Base-by-base conservation (phyloP, 2,329 filamentous ascomycete species). In the Neoscytalidium dimidiatum region DNA sequence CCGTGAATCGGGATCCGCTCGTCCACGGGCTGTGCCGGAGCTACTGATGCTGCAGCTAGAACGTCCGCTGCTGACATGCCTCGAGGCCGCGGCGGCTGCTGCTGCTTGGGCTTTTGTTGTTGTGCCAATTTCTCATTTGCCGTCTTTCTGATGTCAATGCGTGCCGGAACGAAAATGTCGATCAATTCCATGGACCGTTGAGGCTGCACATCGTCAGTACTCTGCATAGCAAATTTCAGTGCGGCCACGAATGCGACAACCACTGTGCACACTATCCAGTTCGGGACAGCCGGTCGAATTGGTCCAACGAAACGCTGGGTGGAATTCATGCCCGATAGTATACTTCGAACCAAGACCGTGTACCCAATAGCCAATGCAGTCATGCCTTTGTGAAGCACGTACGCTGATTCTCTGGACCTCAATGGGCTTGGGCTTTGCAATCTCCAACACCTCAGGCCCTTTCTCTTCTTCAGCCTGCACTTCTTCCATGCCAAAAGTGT, bases 81-180 rank as follows among this genome's bases (percentile, higher is more conserved):
- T 9, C 57, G 28, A 43, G 49, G 52, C 41, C 62, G 49, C 6
- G 38, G n/a, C 38, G 53, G 66, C 49, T 17, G 21, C 38, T 58
- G 66, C 49, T 17, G 21, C 35, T 21, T 43, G 38, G 35, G 23
- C 38, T 38, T 7, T 14, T 56, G 35, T 63, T 43, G 61, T 76
- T 76, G 19, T 26, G n/a, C 19, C n/a, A 11, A 33, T 28, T 26
- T 31, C 2, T 44, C 23, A 5, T 31, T 31, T 67, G 77, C 77
- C 67, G 80, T 75, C 67, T 80, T 78, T 64, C 77, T 77, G 74
- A 85, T 84, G 67, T 82, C 79, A 67, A 85, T 74, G 75, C 74
- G 60, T 21, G 75, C 71, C 3, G 82, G 81, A 51, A 85, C 75
- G 67, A 84, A 81, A 29, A 79, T 77, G 43, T 79, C 74, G n/a